These are phyloP conservation scores for Incumbomyces lentus DNA, from an alignment of 2,329 filamentous ascomycete species.

Conservation along the genomic window DNA sequence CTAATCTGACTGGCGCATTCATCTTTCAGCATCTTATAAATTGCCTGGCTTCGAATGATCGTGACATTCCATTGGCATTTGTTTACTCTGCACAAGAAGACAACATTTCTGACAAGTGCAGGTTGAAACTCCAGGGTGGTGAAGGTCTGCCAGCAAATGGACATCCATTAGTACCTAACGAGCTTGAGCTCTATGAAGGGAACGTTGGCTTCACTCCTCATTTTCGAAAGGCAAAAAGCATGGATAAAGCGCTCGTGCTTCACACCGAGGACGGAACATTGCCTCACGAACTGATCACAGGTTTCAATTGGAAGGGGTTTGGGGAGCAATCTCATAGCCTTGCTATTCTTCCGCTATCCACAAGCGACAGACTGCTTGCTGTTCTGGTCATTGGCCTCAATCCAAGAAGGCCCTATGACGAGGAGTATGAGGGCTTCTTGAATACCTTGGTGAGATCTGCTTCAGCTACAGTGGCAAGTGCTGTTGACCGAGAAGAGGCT, in stretches of 20 bases:
- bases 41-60: conserved; percentile 34
- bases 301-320: conserved; percentile 13
- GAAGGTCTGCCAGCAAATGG: conserved; percentile 23
- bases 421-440: conserved; percentile 13
- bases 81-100: conserved; percentile 41
- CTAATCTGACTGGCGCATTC: conserved; percentile 32
- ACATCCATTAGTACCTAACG: conserved; percentile 23
- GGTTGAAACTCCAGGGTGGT: conserved; percentile 12
- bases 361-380: conserved; percentile 12
- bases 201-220: conserved; percentile 28
- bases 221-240: conserved; percentile 11
- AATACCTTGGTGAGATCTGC: conserved; percentile 11
- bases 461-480: conserved; percentile 11
- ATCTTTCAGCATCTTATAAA: conserved; percentile 41
- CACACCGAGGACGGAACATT: conserved; percentile 10
- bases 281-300: conserved; percentile 9
- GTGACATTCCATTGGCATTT: conserved; percentile 43
- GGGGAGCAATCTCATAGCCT: conserved; percentile 9
- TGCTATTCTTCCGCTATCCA: conserved; percentile 13
- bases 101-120: conserved; percentile 1
- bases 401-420: conserved; percentile 11
- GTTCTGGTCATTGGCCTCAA: conserved; percentile 15
- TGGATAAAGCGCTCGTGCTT: conserved; percentile 11
- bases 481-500: conserved; percentile 12
- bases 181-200: conserved; percentile 22